Base-by-base conservation (phyloP, 768 basidiomycete genomes). In the Tulasnella sp. region DNA sequence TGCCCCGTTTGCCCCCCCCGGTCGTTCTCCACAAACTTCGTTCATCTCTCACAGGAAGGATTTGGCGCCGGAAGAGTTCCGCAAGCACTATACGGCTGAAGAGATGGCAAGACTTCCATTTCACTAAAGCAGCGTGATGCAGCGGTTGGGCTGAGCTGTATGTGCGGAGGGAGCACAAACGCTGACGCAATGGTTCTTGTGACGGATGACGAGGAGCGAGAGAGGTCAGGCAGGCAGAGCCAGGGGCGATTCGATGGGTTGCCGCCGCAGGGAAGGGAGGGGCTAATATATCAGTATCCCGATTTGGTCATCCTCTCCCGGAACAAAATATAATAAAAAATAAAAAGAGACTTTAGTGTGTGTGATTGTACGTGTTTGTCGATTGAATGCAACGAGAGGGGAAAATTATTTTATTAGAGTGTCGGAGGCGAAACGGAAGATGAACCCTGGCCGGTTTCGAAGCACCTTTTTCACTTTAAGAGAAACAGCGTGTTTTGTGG, bases 101-200 rank as follows among this genome's bases (percentile, higher is more conserved):
- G 76, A 77, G 76, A 77, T 77, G 76, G 39, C 15, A 18, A 70
- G 42, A n/a, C 70, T 77, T 29, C 76, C 70, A 44, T 46, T 77
- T 61, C 51, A 77, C 37, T 26, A 26, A 77, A 16, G 18, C n/a
- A 44, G 44, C 13, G n/a, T 16, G 18, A 44, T 71, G 70, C 26
- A 32, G 32, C 16, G 11, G 70, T 32, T n/a, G 35, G 70, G 40
- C 23, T 32, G 32, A 71, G 55, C 23, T n/a, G n/a, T n/a, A 35
- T 35, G 35, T 2, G 5, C 35, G 35, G 35, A 35, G 35, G 18
- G 23, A 57, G 55, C 16, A 26, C 23, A 35, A 35, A 55, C 29
- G 57, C 57, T 61, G 57, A 61, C 57, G 57, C 57, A 61, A 61
- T 61, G 51, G 51, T 26, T 16, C 13, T 23, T 61, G 57, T 61